Evolutionary conservation across 768 basidiomycete species (phyloP).

Genomic region (Leccinum subgranulosum): DNA sequence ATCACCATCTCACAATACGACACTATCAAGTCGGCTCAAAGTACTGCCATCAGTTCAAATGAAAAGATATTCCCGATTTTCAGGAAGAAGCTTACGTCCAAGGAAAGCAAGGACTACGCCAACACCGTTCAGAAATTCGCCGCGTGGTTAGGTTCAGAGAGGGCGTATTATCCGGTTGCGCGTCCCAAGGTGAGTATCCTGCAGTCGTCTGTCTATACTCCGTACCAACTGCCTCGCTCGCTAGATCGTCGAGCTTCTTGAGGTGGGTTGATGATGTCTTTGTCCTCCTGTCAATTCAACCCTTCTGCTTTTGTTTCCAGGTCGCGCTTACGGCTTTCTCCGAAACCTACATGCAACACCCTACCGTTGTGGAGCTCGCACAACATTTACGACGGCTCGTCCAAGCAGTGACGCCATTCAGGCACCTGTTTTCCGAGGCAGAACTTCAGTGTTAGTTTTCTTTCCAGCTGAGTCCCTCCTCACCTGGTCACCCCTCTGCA

Average conservation of each 20-base stretch:
- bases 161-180: constrained; percentile 52
- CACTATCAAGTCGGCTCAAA: constrained; percentile 17
- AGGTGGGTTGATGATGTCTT: constrained; percentile 33
- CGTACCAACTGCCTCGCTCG: background rate
- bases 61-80: constrained; percentile 39
- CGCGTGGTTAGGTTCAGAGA: constrained; percentile 43
- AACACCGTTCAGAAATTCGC: constrained; percentile 36
- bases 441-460: constrained; percentile 21
- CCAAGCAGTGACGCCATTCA: constrained; percentile 19
- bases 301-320: constrained; percentile 12
- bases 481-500: constrained; percentile 2
- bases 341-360: constrained; percentile 5
- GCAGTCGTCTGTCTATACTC: background rate
- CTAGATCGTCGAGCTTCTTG: constrained; percentile 49
- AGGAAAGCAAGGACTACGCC: constrained; percentile 23
- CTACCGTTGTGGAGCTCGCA: constrained; percentile 1
- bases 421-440: constrained; percentile 17
- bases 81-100: constrained; percentile 31
- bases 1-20: background rate
- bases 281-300: background rate
- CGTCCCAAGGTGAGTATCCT: constrained; percentile 42
- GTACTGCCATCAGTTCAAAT: constrained; percentile 22
- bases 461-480: background rate
- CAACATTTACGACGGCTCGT: constrained; percentile 18
- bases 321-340: constrained; percentile 20